Evolutionary conservation across 441 rosid species (phyloP), one percentile per base, ranked within the genome.

Genomic region (Geranium incanum): DNA sequence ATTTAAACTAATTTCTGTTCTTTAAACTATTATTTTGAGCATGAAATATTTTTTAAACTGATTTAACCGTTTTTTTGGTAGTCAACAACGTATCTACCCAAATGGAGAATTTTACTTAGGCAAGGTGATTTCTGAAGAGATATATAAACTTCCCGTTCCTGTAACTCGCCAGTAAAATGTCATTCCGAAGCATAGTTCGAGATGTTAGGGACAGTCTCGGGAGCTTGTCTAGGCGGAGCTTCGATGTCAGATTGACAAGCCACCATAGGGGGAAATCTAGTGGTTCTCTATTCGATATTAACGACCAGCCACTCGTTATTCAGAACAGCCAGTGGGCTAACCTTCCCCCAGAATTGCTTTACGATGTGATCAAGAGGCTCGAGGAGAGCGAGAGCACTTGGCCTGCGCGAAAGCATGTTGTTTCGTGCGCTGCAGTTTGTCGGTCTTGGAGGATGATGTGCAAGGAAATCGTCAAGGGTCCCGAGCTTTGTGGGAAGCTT

Each of bases 401-500:
- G 99, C 99, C 99, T 77, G 84, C 91, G 77, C 92, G 97, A 41
- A 89, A 73, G 79, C 81, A 94, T 75, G 97, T 94, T 36, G 95
- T 94, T 72, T 89, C 97, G 28, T 94, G 97, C 78, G 97, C 97
- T 77, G 91, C 95, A 0, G 97, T 94, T 5, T 94, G 99, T 77
- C 84, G 90, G 70, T 85, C 97, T 4, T 94, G 98, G 98, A 92
- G 97, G 76, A 95, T 88, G 64, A 90, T 92, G 92, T 94, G 97
- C 74, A 88, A 86, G 84, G 99, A 94, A 80, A 89, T 94, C 68
- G 99, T 94, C 19, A 84, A 75, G 70, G 88, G 79, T 72, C 97
- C 95, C 0, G 97, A 94, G 77, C 81, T 90, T 67, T 87, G 84
- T 0, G 98, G 97, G 71, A 91, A 88, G 84, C 91, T 93, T 65